Percentiles rank a stretch among this genome's conserved stretches.
Evolutionary conservation across 345 rosid species (phyloP).

Genomic region (Tarenaya hassleriana): DNA sequence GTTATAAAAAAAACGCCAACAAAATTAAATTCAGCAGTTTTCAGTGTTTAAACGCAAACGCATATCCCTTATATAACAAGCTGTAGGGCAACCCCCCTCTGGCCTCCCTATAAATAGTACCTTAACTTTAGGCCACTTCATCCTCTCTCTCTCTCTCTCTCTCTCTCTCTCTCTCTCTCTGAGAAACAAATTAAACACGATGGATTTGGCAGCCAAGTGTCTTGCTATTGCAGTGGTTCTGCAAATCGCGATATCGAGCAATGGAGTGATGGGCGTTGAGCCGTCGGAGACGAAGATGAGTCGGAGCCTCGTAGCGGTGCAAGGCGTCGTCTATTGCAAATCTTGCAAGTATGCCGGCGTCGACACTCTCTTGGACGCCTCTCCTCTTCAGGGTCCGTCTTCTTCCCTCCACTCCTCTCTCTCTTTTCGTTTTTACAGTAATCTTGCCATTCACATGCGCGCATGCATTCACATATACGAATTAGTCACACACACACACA

Average conservation of each 20-base stretch:
- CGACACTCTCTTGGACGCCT: constrained; percentile 60
- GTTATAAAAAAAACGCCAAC: too few species aligned
- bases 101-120: too few species aligned
- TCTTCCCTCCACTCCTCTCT: background rate
- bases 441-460: too few species aligned
- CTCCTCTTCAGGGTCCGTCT: constrained; percentile 53
- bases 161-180: background rate
- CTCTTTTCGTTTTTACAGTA: background rate
- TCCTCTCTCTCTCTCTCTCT: too few species aligned
- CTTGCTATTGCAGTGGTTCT: constrained; percentile 10
- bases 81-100: too few species aligned
- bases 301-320: constrained; percentile 61
- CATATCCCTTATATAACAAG: too few species aligned
- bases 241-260: constrained; percentile 1
- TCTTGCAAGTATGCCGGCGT: constrained; percentile 70
- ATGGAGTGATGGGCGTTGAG: constrained; percentile 10
- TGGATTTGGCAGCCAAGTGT: constrained; percentile 10
- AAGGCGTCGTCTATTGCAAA: constrained; percentile 84
- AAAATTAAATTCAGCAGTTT: too few species aligned
- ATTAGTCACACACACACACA: too few species aligned
- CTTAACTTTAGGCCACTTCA: too few species aligned
- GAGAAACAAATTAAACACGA: constrained; percentile 11
- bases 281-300: constrained; percentile 26
- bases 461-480: too few species aligned
- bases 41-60: too few species aligned